These are phyloP conservation scores for Colletotrichum cereale DNA, from an alignment of 2,329 filamentous ascomycete species.

Conservation along the genomic window DNA sequence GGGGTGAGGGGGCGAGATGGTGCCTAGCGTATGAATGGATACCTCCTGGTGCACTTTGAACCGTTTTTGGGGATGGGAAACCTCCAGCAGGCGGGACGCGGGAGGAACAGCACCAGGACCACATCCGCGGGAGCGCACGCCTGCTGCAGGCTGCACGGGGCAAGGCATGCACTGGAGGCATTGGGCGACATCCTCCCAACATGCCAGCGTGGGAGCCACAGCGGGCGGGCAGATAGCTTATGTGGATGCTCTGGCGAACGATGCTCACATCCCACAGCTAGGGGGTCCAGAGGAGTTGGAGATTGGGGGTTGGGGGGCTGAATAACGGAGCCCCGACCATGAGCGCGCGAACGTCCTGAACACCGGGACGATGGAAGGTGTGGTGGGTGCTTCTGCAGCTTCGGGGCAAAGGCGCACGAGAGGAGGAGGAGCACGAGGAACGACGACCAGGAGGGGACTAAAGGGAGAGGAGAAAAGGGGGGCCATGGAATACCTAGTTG, in stretches of 20 bases:
- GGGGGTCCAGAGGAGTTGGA: not conserved
- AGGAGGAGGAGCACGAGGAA: not conserved
- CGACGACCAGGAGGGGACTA: conserved; percentile 10
- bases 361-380: conserved; percentile 12
- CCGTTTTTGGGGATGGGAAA: not conserved
- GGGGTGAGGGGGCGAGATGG: conserved; percentile 9
- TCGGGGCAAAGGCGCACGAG: conserved; percentile 34
- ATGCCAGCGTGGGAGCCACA: conserved; percentile 8
- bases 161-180: not conserved
- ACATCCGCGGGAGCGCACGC: conserved; percentile 21
- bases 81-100: not conserved
- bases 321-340: not conserved
- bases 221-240: conserved; percentile 1
- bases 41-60: not conserved
- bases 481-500: conserved; percentile 24
- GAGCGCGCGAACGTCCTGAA: not conserved
- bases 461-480: conserved; percentile 16
- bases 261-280: conserved; percentile 7
- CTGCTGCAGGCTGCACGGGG: conserved; percentile 22
- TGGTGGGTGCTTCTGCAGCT: conserved; percentile 23
- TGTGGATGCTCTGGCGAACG: conserved; percentile 15
- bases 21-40: conserved; percentile 4
- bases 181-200: conserved; percentile 7
- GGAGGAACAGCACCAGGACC: conserved; percentile 18
- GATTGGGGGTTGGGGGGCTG: not conserved